Evolutionary conservation across 2,329 filamentous ascomycete species (phyloP).

Genomic region (Fusarium odoratissimum): DNA sequence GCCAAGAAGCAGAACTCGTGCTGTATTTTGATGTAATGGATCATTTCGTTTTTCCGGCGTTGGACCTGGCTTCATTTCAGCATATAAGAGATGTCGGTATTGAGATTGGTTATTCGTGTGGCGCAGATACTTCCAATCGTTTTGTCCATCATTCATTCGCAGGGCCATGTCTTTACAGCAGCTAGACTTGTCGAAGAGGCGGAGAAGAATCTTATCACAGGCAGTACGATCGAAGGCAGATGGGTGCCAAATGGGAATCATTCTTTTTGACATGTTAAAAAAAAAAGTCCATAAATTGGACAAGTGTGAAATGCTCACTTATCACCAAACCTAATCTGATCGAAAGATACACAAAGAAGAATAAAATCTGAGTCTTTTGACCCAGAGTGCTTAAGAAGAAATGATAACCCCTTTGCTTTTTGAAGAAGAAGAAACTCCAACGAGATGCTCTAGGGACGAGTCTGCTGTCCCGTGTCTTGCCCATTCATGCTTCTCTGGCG

Average conservation of each 20-base stretch:
- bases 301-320: slow-evolving; percentile 24
- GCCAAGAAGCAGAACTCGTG: slow-evolving; percentile 86
- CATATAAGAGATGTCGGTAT: slow-evolving; percentile 44
- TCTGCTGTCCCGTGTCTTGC: slow-evolving; percentile 22
- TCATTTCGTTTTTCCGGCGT: slow-evolving; percentile 47
- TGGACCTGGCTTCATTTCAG: slow-evolving; percentile 48
- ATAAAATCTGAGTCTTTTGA: not conserved
- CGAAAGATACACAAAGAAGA: not conserved
- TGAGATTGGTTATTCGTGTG: slow-evolving; percentile 50
- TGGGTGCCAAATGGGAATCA: slow-evolving; percentile 22
- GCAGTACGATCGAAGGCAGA: slow-evolving; percentile 7
- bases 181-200: slow-evolving; percentile 23
- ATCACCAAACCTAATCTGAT: not conserved
- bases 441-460: slow-evolving; percentile 24
- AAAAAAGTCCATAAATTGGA: slow-evolving; percentile 15
- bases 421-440: slow-evolving; percentile 33
- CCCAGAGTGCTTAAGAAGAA: not conserved
- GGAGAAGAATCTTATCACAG: slow-evolving; percentile 11
- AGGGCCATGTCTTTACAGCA: slow-evolving; percentile 37
- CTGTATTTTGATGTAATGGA: slow-evolving; percentile 73
- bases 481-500: slow-evolving; percentile 33
- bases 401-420: slow-evolving; percentile 11
- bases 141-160: slow-evolving; percentile 42
- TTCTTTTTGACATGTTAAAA: slow-evolving; percentile 24
- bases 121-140: slow-evolving; percentile 45